phyloP scores from a whole-genome alignment of 2,329 filamentous ascomycete species.

The Tolypocladium ophioglossoides region DNA sequence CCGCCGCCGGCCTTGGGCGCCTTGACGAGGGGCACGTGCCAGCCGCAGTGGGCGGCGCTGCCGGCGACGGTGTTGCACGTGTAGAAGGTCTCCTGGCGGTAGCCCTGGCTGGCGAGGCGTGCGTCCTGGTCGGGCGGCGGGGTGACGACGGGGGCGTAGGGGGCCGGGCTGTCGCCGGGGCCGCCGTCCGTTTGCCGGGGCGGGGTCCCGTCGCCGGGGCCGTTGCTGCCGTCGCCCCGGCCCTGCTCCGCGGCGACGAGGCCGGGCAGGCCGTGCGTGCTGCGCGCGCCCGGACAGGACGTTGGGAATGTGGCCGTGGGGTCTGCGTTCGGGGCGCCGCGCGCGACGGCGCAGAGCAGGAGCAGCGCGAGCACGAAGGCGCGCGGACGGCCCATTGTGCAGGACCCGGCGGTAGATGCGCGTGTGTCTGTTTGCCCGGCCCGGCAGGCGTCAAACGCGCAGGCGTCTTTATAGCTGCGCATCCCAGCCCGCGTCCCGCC shows the following conservation, averaged over 20 bases:
- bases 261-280: not conserved
- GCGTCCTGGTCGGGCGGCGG: conserved; percentile 20
- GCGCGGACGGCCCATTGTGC: not conserved
- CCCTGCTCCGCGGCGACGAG: not conserved
- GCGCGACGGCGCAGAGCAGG: not conserved
- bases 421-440: no score
- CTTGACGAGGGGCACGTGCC: conserved; percentile 20
- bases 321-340: not conserved
- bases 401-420: no score
- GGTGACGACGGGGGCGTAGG: conserved; percentile 19
- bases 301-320: not conserved
- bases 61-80: conserved; percentile 19
- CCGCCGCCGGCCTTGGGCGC: conserved; percentile 12
- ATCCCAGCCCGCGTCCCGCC: no score
- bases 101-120: conserved; percentile 18
- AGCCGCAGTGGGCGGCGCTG: conserved; percentile 22
- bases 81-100: conserved; percentile 22
- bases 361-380: not conserved
- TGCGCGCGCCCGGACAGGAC: not conserved
- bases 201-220: not conserved
- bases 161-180: conserved; percentile 1
- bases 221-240: not conserved
- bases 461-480: no score
- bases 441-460: no score
- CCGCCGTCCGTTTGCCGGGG: not conserved